phyloP scores from a whole-genome alignment of 345 rosid genomes.

The Salix dunnii region DNA sequence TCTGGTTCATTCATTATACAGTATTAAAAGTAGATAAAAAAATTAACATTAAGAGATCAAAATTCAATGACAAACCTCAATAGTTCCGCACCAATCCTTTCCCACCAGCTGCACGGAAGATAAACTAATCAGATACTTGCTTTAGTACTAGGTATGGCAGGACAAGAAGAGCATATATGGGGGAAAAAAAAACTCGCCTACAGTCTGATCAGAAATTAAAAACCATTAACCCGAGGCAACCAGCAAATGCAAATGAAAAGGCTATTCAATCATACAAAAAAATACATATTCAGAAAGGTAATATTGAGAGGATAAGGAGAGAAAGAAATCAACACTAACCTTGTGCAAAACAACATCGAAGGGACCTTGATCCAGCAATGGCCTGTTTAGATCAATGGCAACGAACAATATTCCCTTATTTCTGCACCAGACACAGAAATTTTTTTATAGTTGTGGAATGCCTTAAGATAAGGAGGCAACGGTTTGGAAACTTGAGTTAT shows the following conservation, averaged over 20 bases:
- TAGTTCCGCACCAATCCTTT: slow-evolving; percentile 61
- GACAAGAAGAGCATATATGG: not conserved
- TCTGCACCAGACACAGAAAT: slow-evolving; percentile 45
- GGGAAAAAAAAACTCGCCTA: not conserved
- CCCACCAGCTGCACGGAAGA: slow-evolving; percentile 57
- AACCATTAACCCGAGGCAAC: not conserved
- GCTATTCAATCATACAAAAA: not conserved
- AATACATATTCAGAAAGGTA: not conserved
- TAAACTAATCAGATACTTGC: slow-evolving; percentile 30
- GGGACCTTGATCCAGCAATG: slow-evolving; percentile 88
- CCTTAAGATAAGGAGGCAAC: slow-evolving; percentile 13
- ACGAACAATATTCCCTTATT: slow-evolving; percentile 70
- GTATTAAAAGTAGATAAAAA: not conserved
- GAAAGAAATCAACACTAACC: slow-evolving; percentile 42
- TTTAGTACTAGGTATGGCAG: not conserved
- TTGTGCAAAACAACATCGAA: slow-evolving; percentile 88
- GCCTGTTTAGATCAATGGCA: slow-evolving; percentile 62
- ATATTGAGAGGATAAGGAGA: not conserved
- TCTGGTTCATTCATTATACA: not conserved
- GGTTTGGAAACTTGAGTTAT: slow-evolving; percentile 17
- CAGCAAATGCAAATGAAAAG: not conserved
- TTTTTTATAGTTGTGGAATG: not conserved
- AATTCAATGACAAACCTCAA: slow-evolving; percentile 60
- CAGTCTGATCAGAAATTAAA: slow-evolving; percentile 7
- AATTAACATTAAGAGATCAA: slow-evolving; percentile 3